phyloP scores from a whole-genome alignment of 192 early-diverging fungal genomes.

The Hyaloraphidium curvatum region DNA sequence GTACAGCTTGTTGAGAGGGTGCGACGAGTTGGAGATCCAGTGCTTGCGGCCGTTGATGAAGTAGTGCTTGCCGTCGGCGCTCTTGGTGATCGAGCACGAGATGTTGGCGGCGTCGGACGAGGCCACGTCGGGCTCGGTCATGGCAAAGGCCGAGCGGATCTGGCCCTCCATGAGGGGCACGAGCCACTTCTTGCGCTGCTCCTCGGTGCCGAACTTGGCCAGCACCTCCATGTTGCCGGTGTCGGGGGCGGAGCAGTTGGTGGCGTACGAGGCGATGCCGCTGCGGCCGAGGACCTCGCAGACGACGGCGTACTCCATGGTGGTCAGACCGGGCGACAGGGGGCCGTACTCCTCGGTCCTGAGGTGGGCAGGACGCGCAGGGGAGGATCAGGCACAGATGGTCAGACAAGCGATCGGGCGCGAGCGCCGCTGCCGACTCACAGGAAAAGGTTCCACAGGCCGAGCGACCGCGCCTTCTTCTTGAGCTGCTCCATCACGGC shows the following conservation, averaged over 20 bases:
- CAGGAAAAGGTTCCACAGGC: conserved; percentile 93
- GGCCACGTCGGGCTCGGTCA: conserved; percentile 88
- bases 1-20: conserved; percentile 76
- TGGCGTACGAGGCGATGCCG: conserved; percentile 59
- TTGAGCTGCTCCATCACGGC: conserved; percentile 76
- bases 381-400: neutral
- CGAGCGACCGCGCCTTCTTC: conserved; percentile 56
- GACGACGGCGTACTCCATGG: conserved; percentile 81
- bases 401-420: neutral
- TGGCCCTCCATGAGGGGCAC: conserved; percentile 66
- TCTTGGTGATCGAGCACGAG: neutral
- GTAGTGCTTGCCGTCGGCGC: conserved; percentile 9
- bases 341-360: conserved; percentile 48
- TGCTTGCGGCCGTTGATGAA: conserved; percentile 56
- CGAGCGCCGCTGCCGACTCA: conserved; percentile 4
- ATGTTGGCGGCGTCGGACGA: conserved; percentile 56
- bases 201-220: conserved; percentile 75
- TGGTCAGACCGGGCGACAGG: conserved; percentile 50
- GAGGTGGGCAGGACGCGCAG: neutral
- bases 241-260: conserved; percentile 85
- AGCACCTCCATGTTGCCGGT: conserved; percentile 99
- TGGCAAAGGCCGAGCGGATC: conserved; percentile 94
- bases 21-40: conserved; percentile 93
- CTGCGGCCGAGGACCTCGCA: conserved; percentile 78
- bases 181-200: conserved; percentile 60